Percentiles rank a stretch among this genome's conserved stretches.
Conservation (phyloP, 2,329 filamentous ascomycete genomes). For the Arthrobotrys musiformis region DNA sequence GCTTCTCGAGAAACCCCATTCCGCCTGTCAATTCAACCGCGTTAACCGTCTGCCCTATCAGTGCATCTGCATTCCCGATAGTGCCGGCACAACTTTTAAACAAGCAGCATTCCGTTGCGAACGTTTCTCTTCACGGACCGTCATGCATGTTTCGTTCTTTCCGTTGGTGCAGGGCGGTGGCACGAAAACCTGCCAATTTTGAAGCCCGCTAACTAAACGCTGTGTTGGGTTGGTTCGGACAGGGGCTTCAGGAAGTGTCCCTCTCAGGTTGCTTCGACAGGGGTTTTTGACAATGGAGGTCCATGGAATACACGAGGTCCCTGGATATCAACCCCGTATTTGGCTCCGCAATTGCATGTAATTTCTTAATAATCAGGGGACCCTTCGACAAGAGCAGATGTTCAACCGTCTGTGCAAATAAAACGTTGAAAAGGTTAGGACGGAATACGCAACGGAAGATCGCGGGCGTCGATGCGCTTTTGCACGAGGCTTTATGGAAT, state of each 20-base stretch:
- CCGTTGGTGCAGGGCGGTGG: neutral
- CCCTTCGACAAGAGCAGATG: constrained; percentile 10
- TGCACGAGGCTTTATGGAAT: constrained; percentile 25
- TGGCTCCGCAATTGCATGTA: constrained; percentile 29
- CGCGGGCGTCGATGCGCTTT: constrained; percentile 38
- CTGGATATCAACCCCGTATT: constrained; percentile 39
- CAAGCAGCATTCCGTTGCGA: constrained; percentile 3
- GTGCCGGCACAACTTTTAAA: neutral
- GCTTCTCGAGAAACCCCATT: neutral
- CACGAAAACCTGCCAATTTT: neutral
- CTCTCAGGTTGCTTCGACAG: constrained; percentile 26
- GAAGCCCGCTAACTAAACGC: constrained; percentile 2
- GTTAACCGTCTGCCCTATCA: constrained; percentile 6
- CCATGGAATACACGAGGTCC: constrained; percentile 34
- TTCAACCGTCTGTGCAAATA: neutral
- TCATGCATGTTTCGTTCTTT: neutral
- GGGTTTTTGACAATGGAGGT: constrained; percentile 20
- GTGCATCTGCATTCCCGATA: constrained; percentile 1
- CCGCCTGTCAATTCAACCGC: neutral
- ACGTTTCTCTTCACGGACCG: neutral
- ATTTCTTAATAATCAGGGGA: constrained; percentile 50
- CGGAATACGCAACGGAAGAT: constrained; percentile 6
- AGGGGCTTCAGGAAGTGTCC: constrained; percentile 23
- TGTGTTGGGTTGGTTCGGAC: constrained; percentile 19
- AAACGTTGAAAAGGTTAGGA: constrained; percentile 4